phyloP scores from a whole-genome alignment of 1,284 basidiomycete species.

The Waitea zeae region DNA sequence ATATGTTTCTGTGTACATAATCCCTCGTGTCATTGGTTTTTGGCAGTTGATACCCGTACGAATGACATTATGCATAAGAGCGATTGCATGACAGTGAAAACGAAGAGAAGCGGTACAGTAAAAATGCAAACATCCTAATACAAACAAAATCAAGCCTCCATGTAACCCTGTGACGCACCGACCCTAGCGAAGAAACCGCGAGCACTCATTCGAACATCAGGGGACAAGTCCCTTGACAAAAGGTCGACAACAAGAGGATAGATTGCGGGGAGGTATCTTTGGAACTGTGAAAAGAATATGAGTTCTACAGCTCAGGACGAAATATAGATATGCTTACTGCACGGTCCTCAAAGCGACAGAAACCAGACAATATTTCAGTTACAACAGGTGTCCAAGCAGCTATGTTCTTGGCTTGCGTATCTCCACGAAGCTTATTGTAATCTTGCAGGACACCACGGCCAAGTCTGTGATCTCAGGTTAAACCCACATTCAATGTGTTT shows the following conservation, averaged over 20 bases:
- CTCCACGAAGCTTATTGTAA: constrained; percentile 79
- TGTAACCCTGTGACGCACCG: constrained; percentile 56
- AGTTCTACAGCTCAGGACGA: constrained; percentile 1
- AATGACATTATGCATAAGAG: no score
- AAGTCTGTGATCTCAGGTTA: no score
- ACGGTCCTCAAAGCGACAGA: constrained; percentile 78
- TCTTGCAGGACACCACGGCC: constrained; percentile 84
- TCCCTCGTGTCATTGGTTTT: no score
- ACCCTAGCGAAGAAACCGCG: constrained; percentile 66
- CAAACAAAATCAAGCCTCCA: constrained; percentile 22
- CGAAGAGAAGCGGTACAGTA: neutral
- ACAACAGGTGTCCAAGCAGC: constrained; percentile 97
- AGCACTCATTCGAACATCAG: constrained; percentile 66
- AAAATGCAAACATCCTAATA: constrained; percentile 8
- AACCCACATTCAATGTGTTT: no score
- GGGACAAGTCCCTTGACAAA: constrained; percentile 60
- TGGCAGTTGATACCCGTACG: no score
- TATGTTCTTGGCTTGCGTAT: constrained; percentile 92
- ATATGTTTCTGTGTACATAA: no score
- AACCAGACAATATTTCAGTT: constrained; percentile 83
- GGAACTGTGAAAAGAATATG: constrained; percentile 36
- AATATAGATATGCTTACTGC: constrained; percentile 47
- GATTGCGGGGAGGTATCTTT: constrained; percentile 67
- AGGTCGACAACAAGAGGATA: constrained; percentile 79
- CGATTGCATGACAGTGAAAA: no score